Percentiles rank a stretch among this genome's conserved stretches.
Conservation (phyloP, 75 land plant genomes). For the Cunninghamia lanceolata region DNA sequence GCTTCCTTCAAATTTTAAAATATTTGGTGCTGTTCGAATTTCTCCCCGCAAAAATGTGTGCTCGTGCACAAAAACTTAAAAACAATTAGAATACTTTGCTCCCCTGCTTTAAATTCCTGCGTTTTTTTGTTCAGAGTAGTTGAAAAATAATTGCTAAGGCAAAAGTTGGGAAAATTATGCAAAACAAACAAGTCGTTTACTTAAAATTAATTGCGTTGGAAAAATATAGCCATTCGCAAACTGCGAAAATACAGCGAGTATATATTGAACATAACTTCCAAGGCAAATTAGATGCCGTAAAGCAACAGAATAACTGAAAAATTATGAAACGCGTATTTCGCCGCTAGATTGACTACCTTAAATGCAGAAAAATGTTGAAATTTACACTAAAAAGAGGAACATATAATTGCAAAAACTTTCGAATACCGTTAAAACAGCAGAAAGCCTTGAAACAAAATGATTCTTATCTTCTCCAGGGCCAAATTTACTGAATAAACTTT, state of each 20-base stretch:
- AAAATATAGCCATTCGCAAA: not conserved
- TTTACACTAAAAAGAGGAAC: not conserved
- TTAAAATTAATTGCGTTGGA: not conserved
- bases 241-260: not conserved
- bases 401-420: not conserved
- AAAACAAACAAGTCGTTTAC: not conserved
- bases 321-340: not conserved
- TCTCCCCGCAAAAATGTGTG: not conserved
- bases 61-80: not conserved
- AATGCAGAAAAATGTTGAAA: not conserved
- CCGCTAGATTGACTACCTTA: not conserved
- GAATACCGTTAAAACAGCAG: not conserved
- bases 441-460: not conserved
- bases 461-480: not conserved
- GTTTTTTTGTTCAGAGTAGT: not conserved
- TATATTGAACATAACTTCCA: not conserved
- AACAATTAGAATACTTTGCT: not conserved
- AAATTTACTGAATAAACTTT: not conserved
- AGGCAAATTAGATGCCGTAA: not conserved
- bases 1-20: not conserved
- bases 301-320: not conserved
- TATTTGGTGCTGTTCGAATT: not conserved
- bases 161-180: not conserved
- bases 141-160: not conserved
- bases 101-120: not conserved